Conservation (phyloP, 2,329 filamentous ascomycete genomes). For the Knoxdaviesia capensis region DNA sequence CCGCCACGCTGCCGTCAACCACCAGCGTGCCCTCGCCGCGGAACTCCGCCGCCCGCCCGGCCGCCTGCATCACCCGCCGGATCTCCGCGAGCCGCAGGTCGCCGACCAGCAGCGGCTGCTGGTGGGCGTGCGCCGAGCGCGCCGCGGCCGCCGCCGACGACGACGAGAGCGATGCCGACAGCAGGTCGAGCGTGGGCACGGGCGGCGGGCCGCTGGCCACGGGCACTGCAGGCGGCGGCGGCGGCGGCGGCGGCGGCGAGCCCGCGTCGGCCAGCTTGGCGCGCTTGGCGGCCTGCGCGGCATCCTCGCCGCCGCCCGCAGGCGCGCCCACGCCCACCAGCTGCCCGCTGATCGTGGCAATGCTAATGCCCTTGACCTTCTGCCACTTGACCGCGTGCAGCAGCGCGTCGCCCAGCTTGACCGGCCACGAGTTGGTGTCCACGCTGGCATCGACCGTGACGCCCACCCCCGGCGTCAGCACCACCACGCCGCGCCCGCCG, state of each 20-base stretch:
- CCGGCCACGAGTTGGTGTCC: conserved; percentile 92
- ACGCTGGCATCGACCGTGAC: conserved; percentile 71
- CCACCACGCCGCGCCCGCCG: conserved; percentile 32
- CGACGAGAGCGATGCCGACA: conserved; percentile 20
- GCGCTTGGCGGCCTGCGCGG: conserved; percentile 3
- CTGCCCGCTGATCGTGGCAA: conserved; percentile 79
- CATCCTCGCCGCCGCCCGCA: conserved; percentile 4
- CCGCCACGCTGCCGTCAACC: conserved; percentile 72
- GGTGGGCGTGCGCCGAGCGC: conserved; percentile 34
- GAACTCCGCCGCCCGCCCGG: conserved; percentile 79
- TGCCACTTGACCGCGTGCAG: conserved; percentile 88
- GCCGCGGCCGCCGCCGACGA: conserved; percentile 43
- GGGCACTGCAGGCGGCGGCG: no score
- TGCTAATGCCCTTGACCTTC: conserved; percentile 70
- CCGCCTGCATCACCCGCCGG: conserved; percentile 59
- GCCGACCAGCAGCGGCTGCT: conserved; percentile 83
- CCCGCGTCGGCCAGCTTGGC: conserved; percentile 6
- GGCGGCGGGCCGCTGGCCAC: conserved; percentile 7
- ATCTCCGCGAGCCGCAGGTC: conserved; percentile 80
- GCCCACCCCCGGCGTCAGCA: conserved; percentile 67
- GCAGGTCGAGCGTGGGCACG: conserved; percentile 30
- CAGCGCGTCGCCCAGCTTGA: conserved; percentile 70
- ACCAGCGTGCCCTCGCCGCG: conserved; percentile 80
- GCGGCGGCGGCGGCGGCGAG: conserved; percentile 3
- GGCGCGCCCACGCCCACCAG: conserved; percentile 20